Evolutionary conservation across 306 rosid genomes (phyloP).

Genomic region (Glycine tomentella): DNA sequence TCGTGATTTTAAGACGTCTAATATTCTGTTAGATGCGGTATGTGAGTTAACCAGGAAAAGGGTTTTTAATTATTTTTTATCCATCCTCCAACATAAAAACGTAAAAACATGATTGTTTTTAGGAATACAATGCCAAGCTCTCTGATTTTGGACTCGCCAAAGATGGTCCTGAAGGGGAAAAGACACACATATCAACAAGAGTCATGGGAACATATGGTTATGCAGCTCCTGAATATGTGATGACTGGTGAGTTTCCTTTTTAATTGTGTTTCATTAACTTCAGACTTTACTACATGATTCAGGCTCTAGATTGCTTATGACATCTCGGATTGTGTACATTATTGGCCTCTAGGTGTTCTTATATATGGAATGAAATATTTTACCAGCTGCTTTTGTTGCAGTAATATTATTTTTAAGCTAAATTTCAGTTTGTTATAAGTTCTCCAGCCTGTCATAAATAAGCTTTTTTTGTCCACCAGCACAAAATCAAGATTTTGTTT

Average conservation of each 20-base stretch:
- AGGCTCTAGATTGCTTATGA: constrained; percentile 14
- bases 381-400: constrained; percentile 12
- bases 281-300: constrained; percentile 1
- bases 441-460: not conserved
- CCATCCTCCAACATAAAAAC: constrained; percentile 33
- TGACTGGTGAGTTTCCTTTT: constrained; percentile 85
- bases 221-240: constrained; percentile 95
- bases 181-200: constrained; percentile 93
- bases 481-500: constrained; percentile 4
- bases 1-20: constrained; percentile 96
- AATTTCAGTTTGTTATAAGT: not conserved
- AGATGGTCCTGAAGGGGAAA: constrained; percentile 96
- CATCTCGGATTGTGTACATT: not conserved
- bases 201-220: constrained; percentile 99
- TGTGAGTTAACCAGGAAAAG: constrained; percentile 38
- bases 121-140: constrained; percentile 96
- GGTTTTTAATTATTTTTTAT: constrained; percentile 7
- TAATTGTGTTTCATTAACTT: constrained; percentile 25
- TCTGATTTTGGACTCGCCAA: constrained; percentile 98
- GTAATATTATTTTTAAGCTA: constrained; percentile 3
- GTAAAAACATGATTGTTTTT: constrained; percentile 33
- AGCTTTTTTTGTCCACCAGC: not conserved
- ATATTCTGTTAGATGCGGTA: constrained; percentile 90
- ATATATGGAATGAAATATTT: not conserved
- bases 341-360: not conserved